These are phyloP conservation scores for Catunica adiposa DNA, from an alignment of 2,329 filamentous ascomycete genomes.

Conservation along the genomic window DNA sequence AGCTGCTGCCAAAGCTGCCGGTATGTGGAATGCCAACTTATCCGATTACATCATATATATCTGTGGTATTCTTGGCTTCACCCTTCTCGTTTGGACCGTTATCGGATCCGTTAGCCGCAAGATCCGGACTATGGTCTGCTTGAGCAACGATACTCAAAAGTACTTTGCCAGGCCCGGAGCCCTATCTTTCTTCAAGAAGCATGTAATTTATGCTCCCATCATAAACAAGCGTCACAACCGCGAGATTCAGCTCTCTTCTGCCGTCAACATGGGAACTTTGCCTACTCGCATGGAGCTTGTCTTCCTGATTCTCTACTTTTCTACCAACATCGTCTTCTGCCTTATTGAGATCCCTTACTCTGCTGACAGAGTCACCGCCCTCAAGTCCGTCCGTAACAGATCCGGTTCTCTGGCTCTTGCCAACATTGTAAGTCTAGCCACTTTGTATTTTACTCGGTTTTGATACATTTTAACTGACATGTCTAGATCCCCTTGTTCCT, in stretches of 20 bases:
- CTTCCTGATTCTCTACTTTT: conserved; percentile 38
- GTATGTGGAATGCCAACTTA: conserved; percentile 34
- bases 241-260: conserved; percentile 45
- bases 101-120: conserved; percentile 45
- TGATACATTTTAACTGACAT: neutral
- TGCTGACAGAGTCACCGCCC: conserved; percentile 25
- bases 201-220: conserved; percentile 42
- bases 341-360: conserved; percentile 47
- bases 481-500: conserved; percentile 53
- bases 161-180: conserved; percentile 40
- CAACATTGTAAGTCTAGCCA: conserved; percentile 51
- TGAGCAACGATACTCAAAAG: conserved; percentile 62
- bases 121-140: conserved; percentile 54
- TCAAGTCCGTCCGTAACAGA: conserved; percentile 58
- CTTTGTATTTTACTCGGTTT: neutral
- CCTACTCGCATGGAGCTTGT: conserved; percentile 47
- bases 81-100: conserved; percentile 52
- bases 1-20: conserved; percentile 19
- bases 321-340: conserved; percentile 51
- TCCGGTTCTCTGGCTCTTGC: conserved; percentile 69
- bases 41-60: conserved; percentile 45
- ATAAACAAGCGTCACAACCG: conserved; percentile 50
- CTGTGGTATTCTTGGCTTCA: conserved; percentile 44
- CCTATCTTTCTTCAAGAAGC: conserved; percentile 15
- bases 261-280: conserved; percentile 43